Percentiles rank a stretch among this genome's conserved stretches.
phyloP scores from a whole-genome alignment of 2,329 filamentous ascomycete species.

The Talaromyces verruculosus region DNA sequence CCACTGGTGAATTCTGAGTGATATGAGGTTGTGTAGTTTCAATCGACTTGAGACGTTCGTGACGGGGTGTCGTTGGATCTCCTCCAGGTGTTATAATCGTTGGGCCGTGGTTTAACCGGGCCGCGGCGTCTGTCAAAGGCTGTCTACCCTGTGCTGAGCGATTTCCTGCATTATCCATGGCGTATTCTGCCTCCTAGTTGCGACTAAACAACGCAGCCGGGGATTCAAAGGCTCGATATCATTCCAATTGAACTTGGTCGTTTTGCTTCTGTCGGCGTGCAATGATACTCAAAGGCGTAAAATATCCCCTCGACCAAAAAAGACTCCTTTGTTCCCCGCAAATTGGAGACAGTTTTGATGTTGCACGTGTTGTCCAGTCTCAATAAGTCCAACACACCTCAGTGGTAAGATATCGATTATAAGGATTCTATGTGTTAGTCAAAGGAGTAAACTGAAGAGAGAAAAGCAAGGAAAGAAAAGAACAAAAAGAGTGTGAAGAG shows the following conservation, averaged over 20 bases:
- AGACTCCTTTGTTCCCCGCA: not conserved
- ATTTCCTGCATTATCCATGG: conserved; percentile 27
- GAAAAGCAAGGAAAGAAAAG: not conserved
- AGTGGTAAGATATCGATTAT: not conserved
- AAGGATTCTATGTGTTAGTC: not conserved
- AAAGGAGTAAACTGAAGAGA: not conserved
- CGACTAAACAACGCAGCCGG: not conserved
- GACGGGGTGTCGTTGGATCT: conserved; percentile 18
- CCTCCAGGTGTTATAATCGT: conserved; percentile 24
- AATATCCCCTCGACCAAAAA: not conserved
- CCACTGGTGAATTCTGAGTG: conserved; percentile 30
- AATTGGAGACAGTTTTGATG: not conserved
- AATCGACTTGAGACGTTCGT: conserved; percentile 26
- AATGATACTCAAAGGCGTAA: not conserved
- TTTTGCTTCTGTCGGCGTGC: not conserved
- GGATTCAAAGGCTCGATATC: not conserved
- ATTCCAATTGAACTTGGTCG: not conserved
- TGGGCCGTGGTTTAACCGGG: conserved; percentile 50
- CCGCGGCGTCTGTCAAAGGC: conserved; percentile 52
- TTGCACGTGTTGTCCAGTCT: not conserved
- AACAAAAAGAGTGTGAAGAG: not conserved
- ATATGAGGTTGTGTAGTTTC: conserved; percentile 29
- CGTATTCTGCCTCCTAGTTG: not conserved
- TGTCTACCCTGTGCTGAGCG: conserved; percentile 29
- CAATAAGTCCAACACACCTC: not conserved